Conservation (phyloP, 768 basidiomycete species). For the Leucocoprinus leucothites region DNA sequence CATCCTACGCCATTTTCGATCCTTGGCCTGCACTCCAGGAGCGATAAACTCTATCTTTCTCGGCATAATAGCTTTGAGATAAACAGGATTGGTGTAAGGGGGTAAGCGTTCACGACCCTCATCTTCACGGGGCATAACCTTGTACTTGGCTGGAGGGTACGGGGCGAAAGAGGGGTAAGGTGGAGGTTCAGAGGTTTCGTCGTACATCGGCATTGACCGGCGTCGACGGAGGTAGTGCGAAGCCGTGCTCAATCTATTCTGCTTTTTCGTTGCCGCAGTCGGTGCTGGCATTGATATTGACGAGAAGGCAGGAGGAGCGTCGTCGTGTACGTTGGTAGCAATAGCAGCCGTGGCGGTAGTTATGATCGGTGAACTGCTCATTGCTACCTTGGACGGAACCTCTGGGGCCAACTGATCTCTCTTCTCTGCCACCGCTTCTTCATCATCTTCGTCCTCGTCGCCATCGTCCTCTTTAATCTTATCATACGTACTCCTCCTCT, state of each 20-base stretch:
- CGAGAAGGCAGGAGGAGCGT: background rate
- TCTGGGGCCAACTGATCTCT: background rate
- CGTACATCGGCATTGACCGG: slow-evolving; percentile 71
- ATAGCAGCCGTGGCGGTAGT: background rate
- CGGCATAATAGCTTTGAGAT: slow-evolving; percentile 77
- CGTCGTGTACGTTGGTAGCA: background rate
- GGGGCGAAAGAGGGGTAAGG: slow-evolving; percentile 53
- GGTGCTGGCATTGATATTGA: slow-evolving; percentile 5
- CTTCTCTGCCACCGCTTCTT: background rate
- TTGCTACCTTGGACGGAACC: background rate
- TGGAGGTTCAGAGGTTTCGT: slow-evolving; percentile 54
- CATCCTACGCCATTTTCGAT: slow-evolving; percentile 88
- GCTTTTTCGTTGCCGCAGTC: slow-evolving; percentile 13
- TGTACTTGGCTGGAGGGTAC: slow-evolving; percentile 17
- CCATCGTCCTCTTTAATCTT: slow-evolving; percentile 8
- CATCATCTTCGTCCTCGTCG: background rate
- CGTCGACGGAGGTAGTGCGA: slow-evolving; percentile 47
- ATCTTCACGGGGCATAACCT: slow-evolving; percentile 60
- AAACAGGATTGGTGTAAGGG: slow-evolving; percentile 74
- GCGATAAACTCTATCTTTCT: slow-evolving; percentile 90
- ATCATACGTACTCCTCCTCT: slow-evolving; percentile 7
- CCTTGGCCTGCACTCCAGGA: slow-evolving; percentile 84
- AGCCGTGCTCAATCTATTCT: slow-evolving; percentile 30
- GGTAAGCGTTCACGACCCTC: slow-evolving; percentile 85
- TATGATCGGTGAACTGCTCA: background rate